phyloP scores from a whole-genome alignment of 352 stramenopile genomes.

The Pythium sp. region DNA sequence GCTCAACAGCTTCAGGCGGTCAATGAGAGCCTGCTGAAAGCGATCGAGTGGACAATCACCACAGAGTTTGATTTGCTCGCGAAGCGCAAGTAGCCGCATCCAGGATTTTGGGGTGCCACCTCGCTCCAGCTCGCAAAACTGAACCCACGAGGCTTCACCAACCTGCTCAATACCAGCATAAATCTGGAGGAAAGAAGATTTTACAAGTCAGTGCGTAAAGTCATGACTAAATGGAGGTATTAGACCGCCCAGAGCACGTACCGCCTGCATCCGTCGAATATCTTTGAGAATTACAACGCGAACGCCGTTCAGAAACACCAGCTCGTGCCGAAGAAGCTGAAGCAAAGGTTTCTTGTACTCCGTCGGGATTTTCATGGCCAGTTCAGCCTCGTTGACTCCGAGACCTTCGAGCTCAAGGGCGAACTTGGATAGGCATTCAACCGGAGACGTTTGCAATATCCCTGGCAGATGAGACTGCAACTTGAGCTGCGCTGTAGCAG shows the following conservation, averaged over 20 bases:
- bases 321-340: constrained; percentile 27
- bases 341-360: constrained; percentile 28
- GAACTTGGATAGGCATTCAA: constrained; percentile 11
- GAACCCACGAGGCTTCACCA: constrained; percentile 10
- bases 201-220: constrained; percentile 4
- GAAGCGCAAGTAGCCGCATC: not conserved
- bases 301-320: constrained; percentile 17
- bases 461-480: not conserved
- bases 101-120: constrained; percentile 9
- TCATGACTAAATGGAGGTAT: not conserved
- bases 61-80: not conserved
- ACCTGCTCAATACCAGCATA: constrained; percentile 6
- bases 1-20: constrained; percentile 40
- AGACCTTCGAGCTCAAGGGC: constrained; percentile 13
- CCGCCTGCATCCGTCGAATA: constrained; percentile 25
- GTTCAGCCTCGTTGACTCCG: not conserved
- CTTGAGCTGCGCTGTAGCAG: no score
- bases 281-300: constrained; percentile 19
- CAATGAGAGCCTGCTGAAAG: constrained; percentile 35
- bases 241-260: constrained; percentile 8
- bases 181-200: constrained; percentile 9
- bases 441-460: not conserved
- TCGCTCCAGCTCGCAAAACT: constrained; percentile 6
- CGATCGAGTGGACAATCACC: constrained; percentile 19
- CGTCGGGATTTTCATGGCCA: not conserved